These are phyloP conservation scores for Gnetum montanum DNA, from an alignment of 75 land plant species.

Conservation along the genomic window DNA sequence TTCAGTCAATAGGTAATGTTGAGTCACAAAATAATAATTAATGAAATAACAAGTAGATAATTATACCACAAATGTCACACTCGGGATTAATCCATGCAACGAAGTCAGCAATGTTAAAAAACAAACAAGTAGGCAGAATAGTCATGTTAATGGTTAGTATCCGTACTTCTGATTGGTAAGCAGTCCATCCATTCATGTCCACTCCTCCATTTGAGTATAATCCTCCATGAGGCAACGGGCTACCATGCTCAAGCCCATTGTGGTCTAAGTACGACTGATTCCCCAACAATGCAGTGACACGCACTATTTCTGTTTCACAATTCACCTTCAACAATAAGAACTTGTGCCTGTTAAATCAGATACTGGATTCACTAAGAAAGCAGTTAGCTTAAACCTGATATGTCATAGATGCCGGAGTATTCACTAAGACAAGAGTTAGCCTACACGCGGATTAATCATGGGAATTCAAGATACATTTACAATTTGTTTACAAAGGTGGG, in stretches of 20 bases:
- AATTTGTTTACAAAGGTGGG: background rate
- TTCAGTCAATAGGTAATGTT: too few relatives aligned
- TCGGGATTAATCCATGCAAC: background rate
- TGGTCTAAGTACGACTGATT: conserved; percentile 81
- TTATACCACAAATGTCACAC: too few relatives aligned
- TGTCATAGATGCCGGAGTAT: conserved; percentile 2
- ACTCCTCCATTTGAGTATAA: conserved; percentile 72
- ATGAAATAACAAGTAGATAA: too few relatives aligned
- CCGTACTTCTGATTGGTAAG: conserved; percentile 79
- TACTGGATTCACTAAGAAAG: conserved; percentile 29
- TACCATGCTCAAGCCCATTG: conserved; percentile 89
- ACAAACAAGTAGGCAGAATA: conserved; percentile 29
- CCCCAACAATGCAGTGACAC: conserved; percentile 90
- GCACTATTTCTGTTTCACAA: conserved; percentile 88
- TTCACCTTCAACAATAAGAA: conserved; percentile 64
- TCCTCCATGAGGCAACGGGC: conserved; percentile 85
- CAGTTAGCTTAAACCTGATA: conserved; percentile 35
- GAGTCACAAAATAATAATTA: too few relatives aligned
- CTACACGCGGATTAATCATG: too few relatives aligned
- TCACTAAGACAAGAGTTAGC: conserved; percentile 3
- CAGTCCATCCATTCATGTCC: conserved; percentile 80
- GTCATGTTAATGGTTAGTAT: conserved; percentile 80
- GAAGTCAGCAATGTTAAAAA: conserved; percentile 18
- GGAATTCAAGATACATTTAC: background rate
- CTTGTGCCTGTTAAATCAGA: conserved; percentile 34